Evolutionary conservation across 352 stramenopile species (phyloP).

Genomic region (Phytophthora pini): DNA sequence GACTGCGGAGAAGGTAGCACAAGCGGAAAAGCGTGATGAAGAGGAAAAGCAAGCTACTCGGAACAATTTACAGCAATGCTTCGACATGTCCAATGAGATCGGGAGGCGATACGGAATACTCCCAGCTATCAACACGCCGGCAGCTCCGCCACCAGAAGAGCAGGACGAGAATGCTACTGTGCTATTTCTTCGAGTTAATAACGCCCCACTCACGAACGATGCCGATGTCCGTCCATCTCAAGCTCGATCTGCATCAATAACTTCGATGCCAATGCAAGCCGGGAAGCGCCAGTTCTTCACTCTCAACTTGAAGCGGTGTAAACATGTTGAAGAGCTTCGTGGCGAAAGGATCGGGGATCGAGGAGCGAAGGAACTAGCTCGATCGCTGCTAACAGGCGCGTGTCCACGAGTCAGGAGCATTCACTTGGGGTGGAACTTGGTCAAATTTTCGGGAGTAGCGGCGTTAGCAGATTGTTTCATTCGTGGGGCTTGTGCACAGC

Average conservation of each 20-base stretch:
- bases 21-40: slow-evolving; percentile 27
- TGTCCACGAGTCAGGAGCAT: slow-evolving; percentile 67
- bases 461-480: slow-evolving; percentile 62
- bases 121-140: slow-evolving; percentile 60
- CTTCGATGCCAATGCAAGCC: background rate
- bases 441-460: slow-evolving; percentile 62
- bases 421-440: slow-evolving; percentile 69
- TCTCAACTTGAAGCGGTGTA: slow-evolving; percentile 78
- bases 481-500: slow-evolving; percentile 57
- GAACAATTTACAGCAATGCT: slow-evolving; percentile 40
- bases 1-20: slow-evolving; percentile 15
- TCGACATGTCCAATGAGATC: slow-evolving; percentile 47
- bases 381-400: slow-evolving; percentile 67
- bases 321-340: slow-evolving; percentile 66
- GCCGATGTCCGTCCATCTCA: background rate
- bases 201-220: slow-evolving; percentile 2
- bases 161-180: slow-evolving; percentile 67
- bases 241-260: slow-evolving; percentile 1
- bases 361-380: slow-evolving; percentile 61
- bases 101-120: slow-evolving; percentile 57
- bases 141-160: slow-evolving; percentile 27
- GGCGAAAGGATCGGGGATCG: slow-evolving; percentile 65
- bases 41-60: slow-evolving; percentile 14
- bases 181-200: slow-evolving; percentile 62
- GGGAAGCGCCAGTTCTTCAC: slow-evolving; percentile 71